Evolutionary conservation across 805 yeast genomes (phyloP), one percentile per base, ranked within the genome.

Genomic region (Blastobotrys muscicola): DNA sequence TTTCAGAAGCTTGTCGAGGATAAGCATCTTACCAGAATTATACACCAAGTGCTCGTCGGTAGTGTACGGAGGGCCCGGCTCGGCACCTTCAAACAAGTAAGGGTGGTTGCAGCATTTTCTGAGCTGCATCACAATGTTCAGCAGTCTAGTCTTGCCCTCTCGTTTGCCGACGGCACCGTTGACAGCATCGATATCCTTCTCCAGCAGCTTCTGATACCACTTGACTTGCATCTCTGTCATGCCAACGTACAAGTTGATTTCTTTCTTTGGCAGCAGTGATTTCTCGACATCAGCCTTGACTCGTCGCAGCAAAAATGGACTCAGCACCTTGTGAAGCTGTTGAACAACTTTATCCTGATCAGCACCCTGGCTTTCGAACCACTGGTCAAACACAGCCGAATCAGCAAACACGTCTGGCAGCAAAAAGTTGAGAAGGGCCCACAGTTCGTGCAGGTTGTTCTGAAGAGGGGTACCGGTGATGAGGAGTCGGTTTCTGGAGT

Each of bases 81-180:
- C 97, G 0, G 97, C 98, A n/a, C 97, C 97, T 59, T 90, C 97
- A 58, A 92, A 92, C 41, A 90, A 66, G 62, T 92, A 90, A 0
- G 97, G 97, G 62, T 92, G 98, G 59, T 92, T 90, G 61, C 97
- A 92, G 62, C 97, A 90, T 64, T 90, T 90, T 54, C 97, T 73
- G 46, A 90, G 70, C 64, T 90, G 97, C 97, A 90, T 90, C 8
- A 92, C 97, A 51, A 90, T 90, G 57, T 90, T 90, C 43, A 92
- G 69, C 44, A 92, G 68, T 45, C 97, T 71, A 3, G 96, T 89
- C 54, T 89, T 90, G 14, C 61, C 58, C 60, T 92, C 97, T 42
- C 94, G 73, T 61, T 86, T 86, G 3, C 95, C 95, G 8, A 80
- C 79, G 6, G 80, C 94, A 35, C 95, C 95, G 62, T 89, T 90